Evolutionary conservation across 306 rosid species (phyloP).

Genomic region (Vicia villosa): DNA sequence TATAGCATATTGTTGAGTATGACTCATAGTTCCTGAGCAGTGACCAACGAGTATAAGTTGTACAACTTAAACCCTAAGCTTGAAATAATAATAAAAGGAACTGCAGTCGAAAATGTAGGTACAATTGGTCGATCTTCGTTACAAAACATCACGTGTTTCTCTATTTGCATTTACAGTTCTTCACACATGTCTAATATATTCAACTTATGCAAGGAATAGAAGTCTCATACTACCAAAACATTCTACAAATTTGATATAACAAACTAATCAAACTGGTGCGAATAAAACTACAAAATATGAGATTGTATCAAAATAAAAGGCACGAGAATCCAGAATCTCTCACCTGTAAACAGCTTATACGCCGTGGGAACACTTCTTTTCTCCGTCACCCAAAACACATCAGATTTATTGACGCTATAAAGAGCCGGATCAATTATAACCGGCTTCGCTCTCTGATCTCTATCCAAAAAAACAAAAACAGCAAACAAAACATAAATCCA

Average conservation of each 20-base stretch:
- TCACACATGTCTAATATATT: not conserved
- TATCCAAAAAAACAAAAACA: slow-evolving; percentile 35
- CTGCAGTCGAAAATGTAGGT: too few relatives aligned
- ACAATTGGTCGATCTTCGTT: too few relatives aligned
- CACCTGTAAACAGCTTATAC: slow-evolving; percentile 87
- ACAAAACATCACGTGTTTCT: too few relatives aligned
- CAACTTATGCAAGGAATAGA: slow-evolving; percentile 20
- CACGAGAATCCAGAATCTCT: slow-evolving; percentile 23
- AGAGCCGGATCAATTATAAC: slow-evolving; percentile 58
- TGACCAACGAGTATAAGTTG: too few relatives aligned
- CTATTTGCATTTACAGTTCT: not conserved
- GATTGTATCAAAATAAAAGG: slow-evolving; percentile 26
- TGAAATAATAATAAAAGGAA: too few relatives aligned
- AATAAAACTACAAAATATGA: slow-evolving; percentile 12
- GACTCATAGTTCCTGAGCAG: too few relatives aligned
- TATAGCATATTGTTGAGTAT: not conserved
- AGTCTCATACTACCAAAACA: slow-evolving; percentile 28
- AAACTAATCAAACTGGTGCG: not conserved
- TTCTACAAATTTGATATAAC: slow-evolving; percentile 18
- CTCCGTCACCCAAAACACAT: slow-evolving; percentile 56
- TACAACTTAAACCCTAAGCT: too few relatives aligned
- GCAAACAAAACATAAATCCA: not conserved
- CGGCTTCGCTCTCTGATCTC: slow-evolving; percentile 60
- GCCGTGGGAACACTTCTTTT: slow-evolving; percentile 60
- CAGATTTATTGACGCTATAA: slow-evolving; percentile 50